Evolutionary conservation across 1,284 basidiomycete genomes (phyloP), one percentile per base, ranked within the genome.

Genomic region (Coniophora puteana): DNA sequence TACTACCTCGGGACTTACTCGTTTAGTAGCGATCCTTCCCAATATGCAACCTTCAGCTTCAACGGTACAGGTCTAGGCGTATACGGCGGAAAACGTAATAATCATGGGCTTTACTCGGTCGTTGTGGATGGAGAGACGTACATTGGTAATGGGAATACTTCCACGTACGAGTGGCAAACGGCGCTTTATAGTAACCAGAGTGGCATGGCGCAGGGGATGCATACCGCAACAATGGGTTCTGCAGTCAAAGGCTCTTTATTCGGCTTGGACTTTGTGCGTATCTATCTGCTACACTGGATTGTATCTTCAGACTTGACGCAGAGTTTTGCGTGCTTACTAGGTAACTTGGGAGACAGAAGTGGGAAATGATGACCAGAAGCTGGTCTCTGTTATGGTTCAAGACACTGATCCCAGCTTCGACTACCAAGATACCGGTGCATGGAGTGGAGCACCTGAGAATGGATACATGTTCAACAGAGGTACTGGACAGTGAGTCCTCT

Each of bases 31-130:
- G 37, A 28, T 10, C 33, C 38, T 13, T 44, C 38, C n/a, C 49
- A 51, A 2, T 45, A 45, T 10, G 51, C 52, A n/a, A 47, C 51
- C 2, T 56, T 60, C 34, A 40, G 43, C 6, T 61, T 62, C 45
- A 58, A 48, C 22, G 60, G 60, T 7, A 57, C 51, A 8, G 44
- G 47, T 5, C 33, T 57, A n/a, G 45, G 41, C 23, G 36, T 59
- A 5, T 52, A 42, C 40, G 57, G 57, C 23, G 45, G 45, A 12
- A 45, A 42, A 26, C 39, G 50, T n/a, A 23, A 22, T 22, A 35
- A 36, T 30, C 49, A 53, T 32, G 57, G 55, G 7, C 33, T 49
- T 8, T 57, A 51, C 26, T 47, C 41, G 8, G 45, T 59, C 2
- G 40, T 40, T 7, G 14, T 59, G 11, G 54, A 55, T 30, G 50